These are phyloP conservation scores for Cenchrus purpureus DNA, from an alignment of 176 grass and related monocot genomes.

Conservation along the genomic window DNA sequence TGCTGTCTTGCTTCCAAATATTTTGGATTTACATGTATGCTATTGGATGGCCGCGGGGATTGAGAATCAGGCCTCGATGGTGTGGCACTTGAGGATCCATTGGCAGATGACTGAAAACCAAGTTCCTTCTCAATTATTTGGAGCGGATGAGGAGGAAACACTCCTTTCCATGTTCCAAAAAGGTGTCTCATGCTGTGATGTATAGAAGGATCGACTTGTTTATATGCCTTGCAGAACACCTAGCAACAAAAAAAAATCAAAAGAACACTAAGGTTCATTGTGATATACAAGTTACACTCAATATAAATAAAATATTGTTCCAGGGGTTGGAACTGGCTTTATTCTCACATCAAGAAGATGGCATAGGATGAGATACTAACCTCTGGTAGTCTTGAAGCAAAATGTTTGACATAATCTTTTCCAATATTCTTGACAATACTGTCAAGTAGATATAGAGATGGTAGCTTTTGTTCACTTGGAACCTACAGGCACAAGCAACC, in stretches of 20 bases:
- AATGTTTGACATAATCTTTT: conserved; percentile 95
- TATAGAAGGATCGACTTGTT: conserved; percentile 78
- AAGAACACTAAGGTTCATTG: conserved; percentile 30
- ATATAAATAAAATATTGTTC: conserved; percentile 18
- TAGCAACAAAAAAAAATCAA: conserved; percentile 39
- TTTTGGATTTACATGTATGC: conserved; percentile 99
- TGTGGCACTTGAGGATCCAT: conserved; percentile 64
- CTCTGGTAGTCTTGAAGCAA: conserved; percentile 83
- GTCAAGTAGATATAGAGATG: conserved; percentile 94
- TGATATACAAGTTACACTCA: conserved; percentile 24
- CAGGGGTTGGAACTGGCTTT: not conserved
- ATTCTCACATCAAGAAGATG: conserved; percentile 4
- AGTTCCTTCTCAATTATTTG: conserved; percentile 94
- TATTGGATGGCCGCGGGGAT: conserved; percentile 64
- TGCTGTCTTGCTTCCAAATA: conserved; percentile 89
- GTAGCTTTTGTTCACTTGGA: conserved; percentile 88
- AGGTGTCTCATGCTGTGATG: conserved; percentile 98
- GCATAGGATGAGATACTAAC: conserved; percentile 44
- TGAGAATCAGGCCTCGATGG: conserved; percentile 65
- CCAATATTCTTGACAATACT: conserved; percentile 99
- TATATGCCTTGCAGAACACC: conserved; percentile 99
- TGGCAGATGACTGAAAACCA: conserved; percentile 67
- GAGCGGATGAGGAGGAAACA: conserved; percentile 73
- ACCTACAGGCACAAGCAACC: conserved; percentile 58
- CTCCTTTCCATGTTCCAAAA: conserved; percentile 99